Percentiles rank a stretch among this genome's conserved stretches.
These are phyloP conservation scores for Aegilops bicornis DNA, from an alignment of 176 grass and related monocot genomes.

Conservation along the genomic window DNA sequence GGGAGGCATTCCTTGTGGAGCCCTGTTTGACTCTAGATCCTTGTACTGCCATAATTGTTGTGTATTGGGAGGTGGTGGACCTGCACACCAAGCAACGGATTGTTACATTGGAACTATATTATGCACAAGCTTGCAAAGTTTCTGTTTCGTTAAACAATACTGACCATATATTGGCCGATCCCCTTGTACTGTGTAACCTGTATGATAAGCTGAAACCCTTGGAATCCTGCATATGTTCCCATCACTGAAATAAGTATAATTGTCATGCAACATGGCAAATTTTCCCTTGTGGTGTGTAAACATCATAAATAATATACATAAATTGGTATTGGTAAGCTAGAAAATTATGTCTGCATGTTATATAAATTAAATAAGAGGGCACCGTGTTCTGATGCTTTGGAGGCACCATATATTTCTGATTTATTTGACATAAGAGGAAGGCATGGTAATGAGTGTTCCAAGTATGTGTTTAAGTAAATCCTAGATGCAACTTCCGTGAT, in stretches of 20 bases:
- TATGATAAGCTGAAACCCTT: conserved; percentile 44
- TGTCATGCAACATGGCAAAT: neutral
- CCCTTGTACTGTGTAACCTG: conserved; percentile 41
- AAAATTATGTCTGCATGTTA: neutral
- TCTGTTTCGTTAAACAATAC: conserved; percentile 2
- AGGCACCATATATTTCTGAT: conserved; percentile 15
- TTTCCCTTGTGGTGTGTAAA: neutral
- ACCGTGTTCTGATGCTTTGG: neutral
- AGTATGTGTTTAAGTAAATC: conserved; percentile 24
- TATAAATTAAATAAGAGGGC: neutral
- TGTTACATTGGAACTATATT: conserved; percentile 15
- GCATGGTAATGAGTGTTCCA: neutral
- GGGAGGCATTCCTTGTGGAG: conserved; percentile 40
- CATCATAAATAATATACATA: conserved; percentile 2
- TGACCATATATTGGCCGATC: conserved; percentile 61
- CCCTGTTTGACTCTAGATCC: conserved; percentile 54
- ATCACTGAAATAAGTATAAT: conserved; percentile 27
- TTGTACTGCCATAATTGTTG: conserved; percentile 56
- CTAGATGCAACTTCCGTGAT: conserved; percentile 3
- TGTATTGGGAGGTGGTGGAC: conserved; percentile 44
- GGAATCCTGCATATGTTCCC: conserved; percentile 46
- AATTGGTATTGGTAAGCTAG: neutral
- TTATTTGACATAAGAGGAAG: neutral
- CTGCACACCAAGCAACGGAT: conserved; percentile 45
- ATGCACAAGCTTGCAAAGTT: conserved; percentile 7